These are phyloP conservation scores for Pistacia vera DNA, from an alignment of 345 rosid genomes.

Conservation along the genomic window DNA sequence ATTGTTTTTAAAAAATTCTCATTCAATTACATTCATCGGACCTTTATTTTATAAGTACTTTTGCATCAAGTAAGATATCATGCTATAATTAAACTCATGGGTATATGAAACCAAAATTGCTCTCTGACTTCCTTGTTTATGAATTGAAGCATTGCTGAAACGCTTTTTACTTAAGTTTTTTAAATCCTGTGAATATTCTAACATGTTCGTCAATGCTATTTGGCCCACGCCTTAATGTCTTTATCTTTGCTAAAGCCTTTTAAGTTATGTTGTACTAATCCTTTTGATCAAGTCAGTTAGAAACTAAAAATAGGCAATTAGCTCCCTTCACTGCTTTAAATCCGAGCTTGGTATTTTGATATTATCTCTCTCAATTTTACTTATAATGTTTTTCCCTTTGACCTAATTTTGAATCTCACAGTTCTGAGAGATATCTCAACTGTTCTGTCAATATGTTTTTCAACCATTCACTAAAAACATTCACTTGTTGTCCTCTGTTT, in stretches of 20 bases:
- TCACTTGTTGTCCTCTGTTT: not conserved
- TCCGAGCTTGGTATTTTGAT: not conserved
- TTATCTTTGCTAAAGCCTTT: not conserved
- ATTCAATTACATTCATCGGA: not conserved
- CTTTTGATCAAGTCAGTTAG: too few relatives aligned
- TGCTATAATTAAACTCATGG: not conserved
- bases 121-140: not conserved
- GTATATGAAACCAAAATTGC: not conserved
- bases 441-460: not conserved
- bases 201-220: not conserved
- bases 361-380: too few relatives aligned
- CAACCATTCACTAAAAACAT: not conserved
- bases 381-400: too few relatives aligned
- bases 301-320: not conserved
- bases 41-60: not conserved
- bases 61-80: not conserved
- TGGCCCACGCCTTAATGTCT: not conserved
- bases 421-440: not conserved
- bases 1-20: not conserved
- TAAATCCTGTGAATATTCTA: not conserved
- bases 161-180: too few relatives aligned
- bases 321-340: not conserved
- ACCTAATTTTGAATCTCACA: not conserved
- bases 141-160: too few relatives aligned
- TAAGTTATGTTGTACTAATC: not conserved